Base-by-base conservation (phyloP, 2,329 filamentous ascomycete genomes). In the Alternaria novae-zelandiae region DNA sequence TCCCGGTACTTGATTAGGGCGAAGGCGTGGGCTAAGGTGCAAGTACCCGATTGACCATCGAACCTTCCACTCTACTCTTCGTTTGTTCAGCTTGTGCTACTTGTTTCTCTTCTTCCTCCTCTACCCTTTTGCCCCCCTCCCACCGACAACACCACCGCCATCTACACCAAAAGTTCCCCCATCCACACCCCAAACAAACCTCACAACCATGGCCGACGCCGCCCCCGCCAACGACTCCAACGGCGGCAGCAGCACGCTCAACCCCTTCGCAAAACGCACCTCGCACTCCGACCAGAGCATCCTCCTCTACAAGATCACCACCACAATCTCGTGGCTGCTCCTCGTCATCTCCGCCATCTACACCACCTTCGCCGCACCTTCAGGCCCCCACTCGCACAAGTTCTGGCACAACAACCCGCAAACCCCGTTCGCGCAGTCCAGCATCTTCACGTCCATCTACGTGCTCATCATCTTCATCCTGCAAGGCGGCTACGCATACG, bases 371-470 rank as follows among this genome's bases (percentile, higher is more conserved):
- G 81, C 89, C 69, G 80, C 82, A 13, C 91, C 92, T 56, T 89
- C 93, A 80, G 88, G 88, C 69, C 79, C 78, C 28, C 60, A 83
- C 73, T 82, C 82, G 15, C 78, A 83, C 68, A 89, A 86, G 63
- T 92, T 97, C 77, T 95, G 90, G 90, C 87, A 87, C 59, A 89
- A 93, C 81, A 94, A 94, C 77, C 81, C 88, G 70, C 84, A 82
- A 36, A 94, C 91, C 8, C 90, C 91, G 9, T 97, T 96, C 79
- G 89, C 89, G 50, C 85, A 94, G 81, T 94, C 91, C 81, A 84
- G 86, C 30, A 78, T 85, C 65, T 83, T 89, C 54, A 84, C 84
- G 1, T 82, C 87, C 65, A 88, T 96, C 69, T 97, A 95, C 86
- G 96, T 92, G 90, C 80, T 93, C 65, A 81, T 90, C 54, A 86